These are phyloP conservation scores for Malus hybrid DNA, from an alignment of 331 rosid species.

Conservation along the genomic window DNA sequence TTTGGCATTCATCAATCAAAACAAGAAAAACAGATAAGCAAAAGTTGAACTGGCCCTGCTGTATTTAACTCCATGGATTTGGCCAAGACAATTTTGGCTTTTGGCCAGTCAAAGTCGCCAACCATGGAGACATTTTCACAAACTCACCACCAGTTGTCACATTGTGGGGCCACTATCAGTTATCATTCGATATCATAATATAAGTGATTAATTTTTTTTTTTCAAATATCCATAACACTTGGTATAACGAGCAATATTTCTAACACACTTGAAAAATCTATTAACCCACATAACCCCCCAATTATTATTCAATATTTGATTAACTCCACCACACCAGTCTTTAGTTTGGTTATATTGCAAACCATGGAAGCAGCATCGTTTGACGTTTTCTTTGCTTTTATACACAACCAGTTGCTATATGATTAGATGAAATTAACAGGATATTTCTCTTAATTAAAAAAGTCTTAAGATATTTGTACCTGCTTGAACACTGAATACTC, in stretches of 20 bases:
- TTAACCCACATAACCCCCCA: background rate
- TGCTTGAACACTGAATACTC: too few species aligned
- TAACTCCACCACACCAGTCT: background rate
- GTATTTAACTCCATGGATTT: background rate
- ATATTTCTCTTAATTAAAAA: too few species aligned
- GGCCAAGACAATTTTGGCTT: background rate
- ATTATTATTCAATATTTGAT: slow-evolving; percentile 4
- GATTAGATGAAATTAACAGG: slow-evolving; percentile 4
- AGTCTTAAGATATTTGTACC: background rate
- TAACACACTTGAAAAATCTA: too few species aligned
- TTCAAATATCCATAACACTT: too few species aligned
- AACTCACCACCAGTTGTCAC: background rate
- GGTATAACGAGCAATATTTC: too few species aligned
- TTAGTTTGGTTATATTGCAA: background rate
- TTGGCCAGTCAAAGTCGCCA: background rate
- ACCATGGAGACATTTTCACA: background rate
- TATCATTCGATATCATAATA: too few species aligned
- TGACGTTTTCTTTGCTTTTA: background rate
- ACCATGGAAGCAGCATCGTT: background rate
- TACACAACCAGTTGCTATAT: background rate
- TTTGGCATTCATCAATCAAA: background rate
- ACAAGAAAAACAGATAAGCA: background rate
- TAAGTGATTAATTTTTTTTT: too few species aligned
- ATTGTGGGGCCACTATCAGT: too few species aligned
- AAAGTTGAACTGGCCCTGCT: background rate